A percentile compares a stretch with the other conserved stretches of the same genome.
Evolutionary conservation across 306 rosid species (phyloP).

Genomic region (Parietaria judaica): DNA sequence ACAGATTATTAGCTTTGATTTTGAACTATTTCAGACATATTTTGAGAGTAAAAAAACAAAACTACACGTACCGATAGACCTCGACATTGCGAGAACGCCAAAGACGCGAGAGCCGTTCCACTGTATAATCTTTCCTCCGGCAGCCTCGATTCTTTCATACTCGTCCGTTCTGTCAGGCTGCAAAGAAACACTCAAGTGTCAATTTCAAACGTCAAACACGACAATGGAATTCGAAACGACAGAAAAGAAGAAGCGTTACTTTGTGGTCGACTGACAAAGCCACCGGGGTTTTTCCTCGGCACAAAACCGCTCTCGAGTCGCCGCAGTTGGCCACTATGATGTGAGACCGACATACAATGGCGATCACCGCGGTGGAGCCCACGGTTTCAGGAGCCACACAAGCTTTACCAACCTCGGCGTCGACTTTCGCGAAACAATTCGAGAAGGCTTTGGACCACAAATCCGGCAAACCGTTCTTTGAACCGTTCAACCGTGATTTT

Average conservation of each 20-base stretch:
- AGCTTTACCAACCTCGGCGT: conserved; percentile 56
- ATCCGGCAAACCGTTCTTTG: conserved; percentile 35
- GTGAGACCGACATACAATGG: conserved; percentile 48
- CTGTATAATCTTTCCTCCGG: conserved; percentile 75
- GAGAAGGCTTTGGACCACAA: conserved; percentile 51
- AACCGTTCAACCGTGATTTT: conserved; percentile 19
- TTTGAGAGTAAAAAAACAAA: background rate
- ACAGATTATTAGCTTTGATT: background rate
- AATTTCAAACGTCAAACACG: background rate
- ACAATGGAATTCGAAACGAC: background rate
- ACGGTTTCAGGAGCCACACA: conserved; percentile 62
- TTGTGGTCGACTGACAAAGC: conserved; percentile 78
- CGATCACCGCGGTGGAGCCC: conserved; percentile 81
- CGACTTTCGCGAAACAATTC: conserved; percentile 57
- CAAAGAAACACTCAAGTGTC: conserved; percentile 16
- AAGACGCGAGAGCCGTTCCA: conserved; percentile 74
- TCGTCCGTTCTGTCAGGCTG: conserved; percentile 85
- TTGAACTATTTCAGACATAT: background rate
- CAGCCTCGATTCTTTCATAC: conserved; percentile 64
- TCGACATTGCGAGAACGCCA: conserved; percentile 85
- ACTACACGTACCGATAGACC: conserved; percentile 63
- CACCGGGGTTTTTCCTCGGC: conserved; percentile 55
- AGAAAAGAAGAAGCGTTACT: conserved; percentile 32
- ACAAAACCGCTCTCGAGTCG: conserved; percentile 77
- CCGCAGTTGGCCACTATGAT: conserved; percentile 71